A percentile compares a stretch with the other conserved stretches of the same genome.
Conservation (phyloP, 768 basidiomycete species). For the Psilocybe azurescens region DNA sequence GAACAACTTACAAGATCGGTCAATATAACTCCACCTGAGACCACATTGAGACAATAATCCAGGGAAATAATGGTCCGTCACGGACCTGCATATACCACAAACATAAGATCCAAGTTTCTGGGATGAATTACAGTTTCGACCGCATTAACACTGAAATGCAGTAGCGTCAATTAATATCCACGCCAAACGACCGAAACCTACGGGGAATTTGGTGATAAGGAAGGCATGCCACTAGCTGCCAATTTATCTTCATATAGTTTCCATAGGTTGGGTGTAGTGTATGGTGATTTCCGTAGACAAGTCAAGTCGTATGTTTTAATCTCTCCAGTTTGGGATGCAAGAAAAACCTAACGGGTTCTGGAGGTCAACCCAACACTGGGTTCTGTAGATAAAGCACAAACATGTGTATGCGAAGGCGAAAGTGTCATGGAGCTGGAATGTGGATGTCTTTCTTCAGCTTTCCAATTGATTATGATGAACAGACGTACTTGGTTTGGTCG, state of each 20-base stretch:
- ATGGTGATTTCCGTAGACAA: conserved; percentile 68
- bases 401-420: conserved; percentile 77
- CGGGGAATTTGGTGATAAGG: conserved; percentile 23
- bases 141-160: conserved; percentile 45
- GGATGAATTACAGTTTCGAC: conserved; percentile 74
- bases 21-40: conserved; percentile 62
- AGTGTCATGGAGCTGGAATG: conserved; percentile 57
- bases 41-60: not conserved
- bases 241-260: conserved; percentile 66
- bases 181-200: conserved; percentile 8
- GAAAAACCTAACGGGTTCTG: conserved; percentile 43
- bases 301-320: conserved; percentile 80
- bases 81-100: conserved; percentile 78
- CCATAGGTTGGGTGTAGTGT: conserved; percentile 81
- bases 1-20: conserved; percentile 53
- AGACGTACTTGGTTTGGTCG: conserved; percentile 51
- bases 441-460: conserved; percentile 4
- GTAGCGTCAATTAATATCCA: conserved; percentile 6
- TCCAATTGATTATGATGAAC: not conserved
- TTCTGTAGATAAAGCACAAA: conserved; percentile 33
- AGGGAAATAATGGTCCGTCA: not conserved
- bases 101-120: conserved; percentile 70
- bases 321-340: conserved; percentile 56
- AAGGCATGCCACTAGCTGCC: conserved; percentile 44
- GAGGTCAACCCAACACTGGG: conserved; percentile 8